Conservation (phyloP, 345 rosid species). For the Acer campestre region DNA sequence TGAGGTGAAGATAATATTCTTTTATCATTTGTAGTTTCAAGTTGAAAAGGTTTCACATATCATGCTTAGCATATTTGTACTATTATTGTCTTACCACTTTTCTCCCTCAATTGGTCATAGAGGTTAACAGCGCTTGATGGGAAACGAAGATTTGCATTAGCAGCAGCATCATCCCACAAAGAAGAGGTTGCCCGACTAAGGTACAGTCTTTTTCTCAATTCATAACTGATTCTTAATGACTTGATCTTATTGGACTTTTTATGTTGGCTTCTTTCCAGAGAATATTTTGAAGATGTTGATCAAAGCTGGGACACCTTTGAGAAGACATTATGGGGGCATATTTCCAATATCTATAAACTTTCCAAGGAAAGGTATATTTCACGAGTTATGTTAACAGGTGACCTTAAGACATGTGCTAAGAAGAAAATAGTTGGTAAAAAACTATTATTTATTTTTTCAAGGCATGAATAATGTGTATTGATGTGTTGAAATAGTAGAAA, state of each 20-base stretch:
- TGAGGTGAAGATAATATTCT: constrained; percentile 57
- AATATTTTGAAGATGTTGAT: constrained; percentile 99
- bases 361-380: constrained; percentile 86
- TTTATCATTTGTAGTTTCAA: neutral
- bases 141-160: constrained; percentile 95
- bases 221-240: constrained; percentile 8
- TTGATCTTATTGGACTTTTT: constrained; percentile 17
- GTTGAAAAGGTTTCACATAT: constrained; percentile 2
- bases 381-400: neutral
- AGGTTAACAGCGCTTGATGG: constrained; percentile 99
- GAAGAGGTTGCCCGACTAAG: constrained; percentile 95
- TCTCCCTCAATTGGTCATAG: constrained; percentile 38
- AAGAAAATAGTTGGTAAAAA: neutral
- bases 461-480: neutral
- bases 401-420: neutral
- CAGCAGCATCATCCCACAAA: constrained; percentile 84
- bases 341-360: constrained; percentile 80
- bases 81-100: constrained; percentile 1
- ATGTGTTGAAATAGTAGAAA: neutral
- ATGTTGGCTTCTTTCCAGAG: constrained; percentile 47
- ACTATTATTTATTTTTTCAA: neutral
- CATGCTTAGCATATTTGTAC: neutral
- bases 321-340: constrained; percentile 89
- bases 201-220: constrained; percentile 41
- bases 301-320: constrained; percentile 97